Base-by-base conservation (phyloP, 805 yeast genomes). In the Candida sonorensis region DNA sequence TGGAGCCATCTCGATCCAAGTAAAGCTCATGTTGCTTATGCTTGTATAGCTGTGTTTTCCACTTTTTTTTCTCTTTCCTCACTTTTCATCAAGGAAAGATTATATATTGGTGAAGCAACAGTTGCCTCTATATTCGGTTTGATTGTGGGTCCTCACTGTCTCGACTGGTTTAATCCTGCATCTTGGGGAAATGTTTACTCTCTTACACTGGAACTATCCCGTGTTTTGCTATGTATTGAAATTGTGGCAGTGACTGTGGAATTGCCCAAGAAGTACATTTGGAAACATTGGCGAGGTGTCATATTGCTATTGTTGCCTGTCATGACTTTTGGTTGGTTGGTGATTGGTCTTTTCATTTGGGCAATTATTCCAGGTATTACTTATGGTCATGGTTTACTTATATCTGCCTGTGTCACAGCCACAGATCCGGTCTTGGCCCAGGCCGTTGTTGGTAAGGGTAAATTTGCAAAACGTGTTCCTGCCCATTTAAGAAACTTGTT, bases 381-480 rank as follows among this genome's bases (percentile, higher is more conserved):
- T 21, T 77, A 72, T 50, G 54, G 72, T 14, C 72, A 76, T 30
- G 72, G 75, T 5, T 65, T 80, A 20, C 59, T 79, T 31, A 75
- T 80, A 1, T 67, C 76, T 9, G 83, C 83, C 2, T 79, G 87
- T 51, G 72, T 79, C 32, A 80, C 88, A 0, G 86, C 87, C 7
- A 80, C 88, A 0, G 88, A 80, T 53, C 88, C 87, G 3, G 81
- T 80, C 27, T 62, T 79, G 48, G 77, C 82, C 4, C 81, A 81
- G 26, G 82, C 84, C 2, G 78, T 79, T 25, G 84, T 81, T 19
- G 79, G 80, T 61, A 76, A 76, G 40, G 86, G 86, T 33, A 72
- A 72, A 42, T 80, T 80, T 50, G 83, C 85, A 7, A 72, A 71
- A 46, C 59, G 77, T 40, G 82, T 80, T 21, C 75, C 80, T 3